Evolutionary conservation across 345 rosid genomes (phyloP).

Genomic region (Eucalyptus melliodora): DNA sequence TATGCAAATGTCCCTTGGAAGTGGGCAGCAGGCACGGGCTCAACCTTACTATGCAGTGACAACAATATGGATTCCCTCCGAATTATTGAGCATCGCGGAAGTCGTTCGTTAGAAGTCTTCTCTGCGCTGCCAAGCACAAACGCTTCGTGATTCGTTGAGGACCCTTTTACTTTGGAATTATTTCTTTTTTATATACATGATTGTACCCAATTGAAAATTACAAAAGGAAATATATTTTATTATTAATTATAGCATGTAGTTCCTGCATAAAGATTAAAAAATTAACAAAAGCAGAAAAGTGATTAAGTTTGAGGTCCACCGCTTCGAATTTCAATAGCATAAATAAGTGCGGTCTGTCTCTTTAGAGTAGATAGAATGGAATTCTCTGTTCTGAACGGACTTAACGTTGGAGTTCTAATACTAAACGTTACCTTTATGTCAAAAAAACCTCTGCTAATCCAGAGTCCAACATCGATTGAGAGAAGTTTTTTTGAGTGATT

Average conservation of each 20-base stretch:
- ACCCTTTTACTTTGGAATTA: background rate
- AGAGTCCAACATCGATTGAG: background rate
- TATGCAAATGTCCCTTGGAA: background rate
- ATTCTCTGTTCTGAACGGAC: background rate
- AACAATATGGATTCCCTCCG: background rate
- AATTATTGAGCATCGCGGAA: background rate
- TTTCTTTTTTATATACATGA: background rate
- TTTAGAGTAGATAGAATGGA: background rate
- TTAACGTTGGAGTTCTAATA: background rate
- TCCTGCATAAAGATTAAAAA: background rate
- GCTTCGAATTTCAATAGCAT: background rate
- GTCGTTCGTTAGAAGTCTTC: background rate
- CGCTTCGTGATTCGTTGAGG: background rate
- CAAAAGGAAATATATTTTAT: background rate
- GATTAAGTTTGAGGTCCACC: background rate
- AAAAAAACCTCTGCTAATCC: background rate
- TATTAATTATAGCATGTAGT: background rate
- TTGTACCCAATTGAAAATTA: background rate
- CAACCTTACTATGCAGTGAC: background rate
- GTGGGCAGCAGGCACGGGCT: background rate
- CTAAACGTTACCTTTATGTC: background rate
- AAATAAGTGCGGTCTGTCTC: background rate
- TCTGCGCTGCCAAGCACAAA: background rate
- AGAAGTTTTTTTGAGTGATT: background rate
- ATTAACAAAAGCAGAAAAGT: background rate